Base-by-base conservation (phyloP, 306 rosid species). In the Acacia acuminata region DNA sequence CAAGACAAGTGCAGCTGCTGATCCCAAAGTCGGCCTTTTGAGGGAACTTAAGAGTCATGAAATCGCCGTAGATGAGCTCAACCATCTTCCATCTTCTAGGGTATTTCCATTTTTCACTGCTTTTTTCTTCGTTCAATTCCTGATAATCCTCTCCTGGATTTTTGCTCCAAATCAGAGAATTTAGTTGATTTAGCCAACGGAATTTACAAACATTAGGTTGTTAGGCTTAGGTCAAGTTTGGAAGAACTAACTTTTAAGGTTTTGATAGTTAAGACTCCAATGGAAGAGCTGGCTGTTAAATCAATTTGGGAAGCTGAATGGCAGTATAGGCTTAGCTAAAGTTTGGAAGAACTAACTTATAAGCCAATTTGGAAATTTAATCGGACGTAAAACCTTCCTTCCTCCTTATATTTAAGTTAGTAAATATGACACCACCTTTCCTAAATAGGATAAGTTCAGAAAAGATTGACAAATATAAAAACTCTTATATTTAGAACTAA, bases 1-100 rank as follows among this genome's bases (percentile, higher is more conserved):
- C 25, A 16, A 4, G 19, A n/a, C 24, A 3, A 66, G 13, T 71
- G 84, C 10, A 34, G 64, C 85, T 4, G 68, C 82, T 4, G 84
- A 73, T 27, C 73, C 34, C 5, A 86, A 72, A 78, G 40, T 80
- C 50, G 80, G 71, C 34, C 61, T 83, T n/a, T 55, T 71, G 3
- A 88, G 84, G 87, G 78, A 88, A 79, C 16, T 92, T 65, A 82
- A 85, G 86, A 79, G 87, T 85, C 93, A 87, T 77, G 90, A 94
- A 82, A 89, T 92, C 30, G 93, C 97, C 73, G 81, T 92, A 45
- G 94, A 88, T 47, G 98, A 94, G 85, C 97, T 92, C 86, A 80
- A 84, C 82, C 72, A 82, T 70, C 90, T 89, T 17, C 82, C 93
- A 42, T 84, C 96, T 69, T 82, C 92, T 42, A 80, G 94, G 83